Evolutionary conservation across 139 green algal species (phyloP), one percentile per base, ranked within the genome.

Genomic region (Closterium sp.): DNA sequence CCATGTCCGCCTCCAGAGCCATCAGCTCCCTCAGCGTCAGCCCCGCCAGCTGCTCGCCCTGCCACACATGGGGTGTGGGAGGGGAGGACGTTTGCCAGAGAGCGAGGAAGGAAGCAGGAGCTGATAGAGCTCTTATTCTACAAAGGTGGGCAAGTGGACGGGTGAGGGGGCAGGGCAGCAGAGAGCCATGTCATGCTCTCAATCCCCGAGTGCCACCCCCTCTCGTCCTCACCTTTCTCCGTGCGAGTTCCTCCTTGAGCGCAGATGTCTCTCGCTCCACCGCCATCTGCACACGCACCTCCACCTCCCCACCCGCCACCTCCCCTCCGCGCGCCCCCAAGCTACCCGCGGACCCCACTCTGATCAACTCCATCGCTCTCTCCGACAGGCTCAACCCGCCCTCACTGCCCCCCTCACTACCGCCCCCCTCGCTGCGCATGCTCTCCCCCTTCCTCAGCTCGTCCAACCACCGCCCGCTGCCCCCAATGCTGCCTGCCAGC

Each of bases 401-500:
- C 50, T 73, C 50, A 27, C 50, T 73, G 17, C 50, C 17, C 50
- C 50, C 50, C 50, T 73, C 50, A 22, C 50, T 73, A 45, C 2
- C 38, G 10, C 9, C 50, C 50, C 50, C 50, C 50, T 73, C 50
- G 50, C 50, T 73, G 50, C 50, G 50, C 50, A 73, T 3, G 50
- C 50, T 73, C 50, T 73, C 84, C 28, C 28, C 28, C 10, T 87
- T 87, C 84, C 28, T 21, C 84, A 87, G 84, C 84, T 87, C 28
- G 7, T 10, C n/a, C n/a, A 87, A 9, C n/a, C n/a, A 87, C 21
- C 84, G 10, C 31, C 89, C 73, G 89, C 89, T 91, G 34, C 38
- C 27, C 38, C 70, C 70, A 62, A 90, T 90, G 62, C 88, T 85
- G 70, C 28, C 42, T 24, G n/a, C 30, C 88, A 90, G 45, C 45